A percentile compares a stretch with the other conserved stretches of the same genome.
phyloP scores from a whole-genome alignment of 2,329 filamentous ascomycete genomes.

The Arthrobotrys musiformis region DNA sequence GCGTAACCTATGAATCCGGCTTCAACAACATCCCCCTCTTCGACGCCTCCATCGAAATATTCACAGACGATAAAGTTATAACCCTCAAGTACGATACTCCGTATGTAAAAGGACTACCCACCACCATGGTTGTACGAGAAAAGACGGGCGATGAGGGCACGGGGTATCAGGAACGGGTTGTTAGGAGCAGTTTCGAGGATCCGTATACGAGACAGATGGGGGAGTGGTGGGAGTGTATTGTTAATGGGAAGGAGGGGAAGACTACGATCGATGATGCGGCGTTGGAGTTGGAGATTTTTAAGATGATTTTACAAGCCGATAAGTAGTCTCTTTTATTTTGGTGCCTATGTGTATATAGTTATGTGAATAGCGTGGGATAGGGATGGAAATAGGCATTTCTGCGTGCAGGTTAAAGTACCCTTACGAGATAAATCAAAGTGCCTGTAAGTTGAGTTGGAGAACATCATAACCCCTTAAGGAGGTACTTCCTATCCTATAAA shows the following conservation, averaged over 20 bases:
- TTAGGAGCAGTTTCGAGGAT: slow-evolving; percentile 66
- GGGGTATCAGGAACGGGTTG: slow-evolving; percentile 62
- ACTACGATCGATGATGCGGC: slow-evolving; percentile 61
- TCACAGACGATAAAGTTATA: slow-evolving; percentile 68
- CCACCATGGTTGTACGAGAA: slow-evolving; percentile 66
- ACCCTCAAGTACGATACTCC: slow-evolving; percentile 70
- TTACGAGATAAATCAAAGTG: too few species aligned
- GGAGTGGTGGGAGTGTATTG: slow-evolving; percentile 61
- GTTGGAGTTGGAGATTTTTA: slow-evolving; percentile 58
- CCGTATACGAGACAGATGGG: slow-evolving; percentile 63
- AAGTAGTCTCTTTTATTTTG: not conserved
- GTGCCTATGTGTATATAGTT: too few species aligned
- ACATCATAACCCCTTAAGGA: too few species aligned
- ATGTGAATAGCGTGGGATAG: too few species aligned
- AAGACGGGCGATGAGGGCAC: slow-evolving; percentile 61
- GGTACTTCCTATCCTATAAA: too few species aligned
- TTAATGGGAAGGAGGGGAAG: slow-evolving; percentile 60
- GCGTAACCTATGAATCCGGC: slow-evolving; percentile 70
- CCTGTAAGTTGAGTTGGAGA: too few species aligned
- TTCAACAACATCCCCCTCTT: slow-evolving; percentile 68
- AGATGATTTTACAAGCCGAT: slow-evolving; percentile 56
- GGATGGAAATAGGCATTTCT: too few species aligned
- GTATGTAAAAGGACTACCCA: slow-evolving; percentile 69
- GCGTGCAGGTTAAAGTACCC: too few species aligned
- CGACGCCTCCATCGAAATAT: slow-evolving; percentile 68